phyloP scores from a whole-genome alignment of 257 asterid species.

The Solanum ossicruentum region DNA sequence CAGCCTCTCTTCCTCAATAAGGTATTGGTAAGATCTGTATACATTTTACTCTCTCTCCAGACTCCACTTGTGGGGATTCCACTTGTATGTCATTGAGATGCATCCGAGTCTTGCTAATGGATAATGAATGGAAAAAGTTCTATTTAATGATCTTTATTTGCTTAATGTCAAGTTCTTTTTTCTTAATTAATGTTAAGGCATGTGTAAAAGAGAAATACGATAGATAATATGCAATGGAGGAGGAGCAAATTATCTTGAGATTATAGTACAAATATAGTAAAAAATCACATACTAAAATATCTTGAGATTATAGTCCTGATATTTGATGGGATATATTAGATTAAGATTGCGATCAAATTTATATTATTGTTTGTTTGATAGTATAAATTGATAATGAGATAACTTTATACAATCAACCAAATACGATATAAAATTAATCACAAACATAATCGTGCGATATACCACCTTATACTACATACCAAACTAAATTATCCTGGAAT shows the following conservation, averaged over 20 bases:
- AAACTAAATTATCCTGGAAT: background rate
- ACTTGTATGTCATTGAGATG: background rate
- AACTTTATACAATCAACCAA: background rate
- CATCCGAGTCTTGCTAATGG: background rate
- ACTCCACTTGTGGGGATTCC: too few relatives aligned
- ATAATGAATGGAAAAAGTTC: background rate
- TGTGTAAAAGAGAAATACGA: background rate
- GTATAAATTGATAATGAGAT: background rate
- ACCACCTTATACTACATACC: background rate
- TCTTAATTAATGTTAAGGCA: background rate
- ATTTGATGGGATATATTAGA: background rate
- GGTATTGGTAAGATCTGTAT: too few relatives aligned
- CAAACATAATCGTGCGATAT: background rate
- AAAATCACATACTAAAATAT: background rate
- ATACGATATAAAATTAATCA: background rate
- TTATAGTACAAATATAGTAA: background rate
- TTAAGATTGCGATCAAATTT: background rate
- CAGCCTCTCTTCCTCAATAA: too few relatives aligned
- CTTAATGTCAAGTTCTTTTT: background rate
- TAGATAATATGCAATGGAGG: background rate
- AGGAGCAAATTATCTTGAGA: background rate
- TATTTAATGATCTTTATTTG: background rate
- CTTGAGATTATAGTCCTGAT: background rate
- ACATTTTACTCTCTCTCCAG: too few relatives aligned
- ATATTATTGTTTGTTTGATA: background rate